These are phyloP conservation scores for Candida golubevii DNA, from an alignment of 805 yeast species.

Conservation along the genomic window DNA sequence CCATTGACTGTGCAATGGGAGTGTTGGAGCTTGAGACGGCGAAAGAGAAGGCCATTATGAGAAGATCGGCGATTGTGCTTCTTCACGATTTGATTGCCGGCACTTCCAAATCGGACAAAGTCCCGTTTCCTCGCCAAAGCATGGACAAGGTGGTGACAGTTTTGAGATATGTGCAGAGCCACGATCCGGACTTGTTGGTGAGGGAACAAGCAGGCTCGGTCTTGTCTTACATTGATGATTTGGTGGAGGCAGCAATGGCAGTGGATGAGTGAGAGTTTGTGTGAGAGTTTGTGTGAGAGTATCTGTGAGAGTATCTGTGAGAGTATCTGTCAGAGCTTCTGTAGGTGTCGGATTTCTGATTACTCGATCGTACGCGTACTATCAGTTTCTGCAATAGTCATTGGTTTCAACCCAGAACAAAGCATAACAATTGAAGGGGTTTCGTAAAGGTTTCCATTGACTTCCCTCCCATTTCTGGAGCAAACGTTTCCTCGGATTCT, in stretches of 20 bases:
- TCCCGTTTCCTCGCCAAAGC: slow-evolving; percentile 48
- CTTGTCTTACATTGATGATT: slow-evolving; percentile 30
- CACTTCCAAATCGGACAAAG: slow-evolving; percentile 42
- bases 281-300: too few species aligned
- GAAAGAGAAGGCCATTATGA: slow-evolving; percentile 49
- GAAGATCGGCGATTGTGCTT: slow-evolving; percentile 72
- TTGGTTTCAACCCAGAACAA: too few species aligned
- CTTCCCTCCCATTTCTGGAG: too few species aligned
- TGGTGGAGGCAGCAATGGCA: slow-evolving; percentile 13
- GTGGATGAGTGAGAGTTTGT: neutral
- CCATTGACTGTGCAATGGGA: slow-evolving; percentile 75
- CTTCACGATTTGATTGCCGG: slow-evolving; percentile 56
- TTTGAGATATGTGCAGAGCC: slow-evolving; percentile 42
- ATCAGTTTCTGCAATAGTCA: too few species aligned
- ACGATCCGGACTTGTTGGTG: slow-evolving; percentile 54
- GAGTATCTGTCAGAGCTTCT: too few species aligned
- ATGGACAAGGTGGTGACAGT: slow-evolving; percentile 38
- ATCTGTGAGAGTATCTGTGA: too few species aligned
- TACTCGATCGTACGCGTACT: too few species aligned
- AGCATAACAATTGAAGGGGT: too few species aligned
- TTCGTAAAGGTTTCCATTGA: too few species aligned
- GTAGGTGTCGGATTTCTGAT: too few species aligned
- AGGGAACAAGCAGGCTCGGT: slow-evolving; percentile 51
- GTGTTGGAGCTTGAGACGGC: slow-evolving; percentile 55
- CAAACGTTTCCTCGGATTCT: too few species aligned